These are phyloP conservation scores for Ceratobasidium sp. DNA, from an alignment of 1,284 basidiomycete genomes.

Conservation along the genomic window DNA sequence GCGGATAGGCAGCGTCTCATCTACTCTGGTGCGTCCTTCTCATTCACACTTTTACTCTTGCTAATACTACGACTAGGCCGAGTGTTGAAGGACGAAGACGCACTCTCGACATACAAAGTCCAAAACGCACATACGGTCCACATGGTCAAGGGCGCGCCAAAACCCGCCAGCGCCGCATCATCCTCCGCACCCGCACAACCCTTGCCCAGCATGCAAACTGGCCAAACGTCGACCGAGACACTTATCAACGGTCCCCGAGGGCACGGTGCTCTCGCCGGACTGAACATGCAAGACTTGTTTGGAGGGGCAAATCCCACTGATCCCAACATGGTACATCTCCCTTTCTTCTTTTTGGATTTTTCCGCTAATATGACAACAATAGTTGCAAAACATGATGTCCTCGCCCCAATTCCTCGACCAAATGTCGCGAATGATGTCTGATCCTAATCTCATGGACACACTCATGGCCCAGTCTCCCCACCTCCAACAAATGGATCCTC, in stretches of 20 bases:
- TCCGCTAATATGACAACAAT: constrained; percentile 10
- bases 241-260: constrained; percentile 74
- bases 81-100: constrained; percentile 78
- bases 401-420: constrained; percentile 80
- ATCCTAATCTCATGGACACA: constrained; percentile 83
- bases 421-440: constrained; percentile 76
- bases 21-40: constrained; percentile 75
- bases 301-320: constrained; percentile 84
- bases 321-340: constrained; percentile 79
- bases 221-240: constrained; percentile 81
- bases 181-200: constrained; percentile 53
- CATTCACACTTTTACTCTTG: no score
- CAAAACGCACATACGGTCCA: constrained; percentile 84
- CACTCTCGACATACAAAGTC: constrained; percentile 85
- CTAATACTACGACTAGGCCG: no score
- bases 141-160: constrained; percentile 88
- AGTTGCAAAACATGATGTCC: constrained; percentile 86
- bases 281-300: constrained; percentile 74
- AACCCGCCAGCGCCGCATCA: constrained; percentile 51
- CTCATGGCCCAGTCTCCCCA: constrained; percentile 84
- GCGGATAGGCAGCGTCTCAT: constrained; percentile 85
- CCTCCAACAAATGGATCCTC: constrained; percentile 77
- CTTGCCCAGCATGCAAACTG: constrained; percentile 80
- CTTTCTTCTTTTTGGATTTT: no score
- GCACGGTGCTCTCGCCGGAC: constrained; percentile 74